A percentile compares a stretch with the other conserved stretches of the same genome.
These are phyloP conservation scores for Rhodotorula babjevae DNA, from an alignment of 768 basidiomycete genomes.

Conservation along the genomic window DNA sequence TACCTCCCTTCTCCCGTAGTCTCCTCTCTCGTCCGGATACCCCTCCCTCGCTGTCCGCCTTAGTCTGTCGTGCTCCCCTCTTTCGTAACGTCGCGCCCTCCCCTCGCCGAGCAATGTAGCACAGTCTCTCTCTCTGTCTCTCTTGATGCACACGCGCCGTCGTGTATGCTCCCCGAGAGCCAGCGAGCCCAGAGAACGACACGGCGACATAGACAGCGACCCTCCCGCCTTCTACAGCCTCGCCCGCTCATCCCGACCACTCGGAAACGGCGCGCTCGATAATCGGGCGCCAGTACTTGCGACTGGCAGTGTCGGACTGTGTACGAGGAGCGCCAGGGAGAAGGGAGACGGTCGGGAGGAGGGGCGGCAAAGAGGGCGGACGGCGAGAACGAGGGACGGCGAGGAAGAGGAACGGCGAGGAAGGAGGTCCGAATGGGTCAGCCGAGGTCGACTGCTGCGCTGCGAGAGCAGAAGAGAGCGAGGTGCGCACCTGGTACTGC, in stretches of 20 bases:
- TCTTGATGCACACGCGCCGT: no score
- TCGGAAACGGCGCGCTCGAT: constrained; percentile 11
- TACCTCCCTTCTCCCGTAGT: neutral
- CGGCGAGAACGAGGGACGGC: neutral
- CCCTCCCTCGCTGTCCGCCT: no score
- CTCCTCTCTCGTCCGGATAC: neutral
- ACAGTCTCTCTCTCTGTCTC: neutral
- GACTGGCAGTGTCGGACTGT: constrained; percentile 1
- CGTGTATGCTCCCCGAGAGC: no score
- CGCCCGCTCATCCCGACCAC: constrained; percentile 10
- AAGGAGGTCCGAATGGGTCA: no score
- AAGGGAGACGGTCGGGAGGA: no score
- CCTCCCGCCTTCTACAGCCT: no score
- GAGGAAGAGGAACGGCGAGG: no score
- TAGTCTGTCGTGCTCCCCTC: neutral
- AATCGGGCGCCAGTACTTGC: constrained; percentile 28
- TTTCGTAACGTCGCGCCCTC: neutral
- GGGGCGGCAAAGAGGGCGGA: no score
- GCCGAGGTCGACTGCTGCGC: no score
- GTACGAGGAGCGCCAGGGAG: neutral
- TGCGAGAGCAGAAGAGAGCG: no score
- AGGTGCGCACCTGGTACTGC: neutral
- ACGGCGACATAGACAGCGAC: neutral
- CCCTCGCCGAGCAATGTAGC: neutral
- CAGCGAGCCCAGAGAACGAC: no score